Base-by-base conservation (phyloP, 441 rosid genomes). In the Arabidopsis lyrata region DNA sequence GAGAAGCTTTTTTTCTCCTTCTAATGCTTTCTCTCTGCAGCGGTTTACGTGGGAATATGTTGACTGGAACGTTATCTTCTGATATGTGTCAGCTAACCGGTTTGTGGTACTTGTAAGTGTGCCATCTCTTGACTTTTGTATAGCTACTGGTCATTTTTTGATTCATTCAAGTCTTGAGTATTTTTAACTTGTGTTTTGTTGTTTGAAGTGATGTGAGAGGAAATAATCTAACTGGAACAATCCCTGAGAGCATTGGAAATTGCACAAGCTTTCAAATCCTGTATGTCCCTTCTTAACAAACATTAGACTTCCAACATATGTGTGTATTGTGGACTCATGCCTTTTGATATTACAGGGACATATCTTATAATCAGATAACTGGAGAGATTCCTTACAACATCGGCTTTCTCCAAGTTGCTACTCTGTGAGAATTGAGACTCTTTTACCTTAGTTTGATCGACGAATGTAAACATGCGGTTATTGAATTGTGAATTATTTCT, bases 391-490 rank as follows among this genome's bases (percentile, higher is more conserved):
- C 99, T 1, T 95, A 86, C 79, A 95, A 93, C 34, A 81, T 95
- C 7, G 99, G 98, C 15, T 95, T 95, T 77, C 81, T 95, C n/a
- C 99, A 94, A 86, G 97, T 94, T 1, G 99, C 99, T 32, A 95
- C 99, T 8, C 73, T 95, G 99, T 95, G 72, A 83, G 97, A 49
- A 34, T 27, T 57, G 36, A 32, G 38, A 14, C 8, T 57, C 38
- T 71, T 15, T 5, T 31, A 15, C 24, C 39, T 55, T 48, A 3
- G 32, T 39, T 57, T 58, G 41, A 31, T 42, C 0, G 4, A n/a
- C 57, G 68, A 31, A 10, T n/a, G 20, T 52, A 29, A 49, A 4
- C 29, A 5, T 32, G 9, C 13, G 0, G 55, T 56, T 63, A 32
- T 5, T 45, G 15, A 15, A 48, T 15, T 24, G 2, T 6, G 16